A percentile compares a stretch with the other conserved stretches of the same genome.
Evolutionary conservation across 345 rosid genomes (phyloP).

Genomic region (Cardamine occulta): DNA sequence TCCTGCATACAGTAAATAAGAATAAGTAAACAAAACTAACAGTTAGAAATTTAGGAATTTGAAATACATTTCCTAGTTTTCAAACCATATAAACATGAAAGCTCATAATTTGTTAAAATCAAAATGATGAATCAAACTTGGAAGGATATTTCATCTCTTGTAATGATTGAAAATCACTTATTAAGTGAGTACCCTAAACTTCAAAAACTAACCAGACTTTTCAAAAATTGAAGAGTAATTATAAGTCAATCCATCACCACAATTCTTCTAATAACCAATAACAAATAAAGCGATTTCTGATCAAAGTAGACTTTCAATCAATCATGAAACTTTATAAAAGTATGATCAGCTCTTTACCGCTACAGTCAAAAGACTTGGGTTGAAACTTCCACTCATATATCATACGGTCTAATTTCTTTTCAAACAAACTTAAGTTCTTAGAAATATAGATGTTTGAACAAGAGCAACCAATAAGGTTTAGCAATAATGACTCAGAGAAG

Average conservation of each 20-base stretch:
- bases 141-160: not conserved
- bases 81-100: not conserved
- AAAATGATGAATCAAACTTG: constrained; percentile 6
- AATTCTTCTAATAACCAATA: not conserved
- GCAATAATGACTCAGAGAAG: no score
- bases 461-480: no score
- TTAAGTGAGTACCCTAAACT: constrained; percentile 2
- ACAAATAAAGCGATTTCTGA: not conserved
- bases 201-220: constrained; percentile 2
- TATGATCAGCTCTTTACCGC: no score
- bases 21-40: not conserved
- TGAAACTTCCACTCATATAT: no score
- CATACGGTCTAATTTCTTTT: no score
- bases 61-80: not conserved
- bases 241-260: not conserved
- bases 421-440: not conserved
- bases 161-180: not conserved
- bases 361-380: no score
- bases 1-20: constrained; percentile 39
- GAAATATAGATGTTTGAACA: no score
- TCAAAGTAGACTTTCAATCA: constrained; percentile 20
- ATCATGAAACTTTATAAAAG: not conserved
- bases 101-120: not conserved
- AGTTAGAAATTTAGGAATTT: not conserved
- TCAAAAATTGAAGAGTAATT: not conserved